Conservation (phyloP, 139 green algal species). For the Tetraselmis striata region DNA sequence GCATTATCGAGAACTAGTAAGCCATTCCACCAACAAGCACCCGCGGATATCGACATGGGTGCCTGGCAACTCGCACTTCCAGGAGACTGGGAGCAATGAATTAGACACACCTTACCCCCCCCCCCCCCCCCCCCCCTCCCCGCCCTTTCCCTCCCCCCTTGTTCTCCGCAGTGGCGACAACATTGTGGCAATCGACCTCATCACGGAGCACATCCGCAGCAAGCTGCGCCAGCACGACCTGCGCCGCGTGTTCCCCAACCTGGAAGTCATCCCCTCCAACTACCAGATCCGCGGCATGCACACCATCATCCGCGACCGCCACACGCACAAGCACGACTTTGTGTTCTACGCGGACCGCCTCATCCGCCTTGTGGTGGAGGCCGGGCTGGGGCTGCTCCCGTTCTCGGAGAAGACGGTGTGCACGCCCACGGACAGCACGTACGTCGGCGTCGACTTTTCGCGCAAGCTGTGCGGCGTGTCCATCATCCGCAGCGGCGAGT, state of each 20-base stretch:
- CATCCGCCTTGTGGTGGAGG: slow-evolving; percentile 79
- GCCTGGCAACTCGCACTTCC: too few relatives aligned
- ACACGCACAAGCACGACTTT: slow-evolving; percentile 83
- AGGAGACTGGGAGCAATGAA: too few relatives aligned
- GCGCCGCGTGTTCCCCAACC: slow-evolving; percentile 82
- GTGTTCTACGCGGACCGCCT: slow-evolving; percentile 91
- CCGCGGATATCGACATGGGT: too few relatives aligned
- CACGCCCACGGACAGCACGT: slow-evolving; percentile 72
- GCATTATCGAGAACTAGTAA: too few relatives aligned
- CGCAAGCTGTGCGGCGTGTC: slow-evolving; percentile 89
- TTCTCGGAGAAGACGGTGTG: slow-evolving; percentile 82
- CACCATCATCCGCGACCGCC: slow-evolving; percentile 87
- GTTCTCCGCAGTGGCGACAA: slow-evolving; percentile 53
- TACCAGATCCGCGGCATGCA: slow-evolving; percentile 96
- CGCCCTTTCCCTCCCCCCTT: too few relatives aligned
- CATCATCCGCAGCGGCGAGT: slow-evolving; percentile 89
- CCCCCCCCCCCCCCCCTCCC: too few relatives aligned
- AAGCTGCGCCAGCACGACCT: slow-evolving; percentile 93
- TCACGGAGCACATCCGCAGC: slow-evolving; percentile 90
- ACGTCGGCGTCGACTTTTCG: slow-evolving; percentile 94
- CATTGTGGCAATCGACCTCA: slow-evolving; percentile 92
- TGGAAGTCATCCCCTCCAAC: slow-evolving; percentile 86
- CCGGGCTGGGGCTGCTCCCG: slow-evolving; percentile 83
- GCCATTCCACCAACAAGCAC: too few relatives aligned
- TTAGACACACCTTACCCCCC: too few relatives aligned